A percentile compares a stretch with the other conserved stretches of the same genome.
Evolutionary conservation across 805 yeast species (phyloP).

Genomic region (Candida stauntonica): DNA sequence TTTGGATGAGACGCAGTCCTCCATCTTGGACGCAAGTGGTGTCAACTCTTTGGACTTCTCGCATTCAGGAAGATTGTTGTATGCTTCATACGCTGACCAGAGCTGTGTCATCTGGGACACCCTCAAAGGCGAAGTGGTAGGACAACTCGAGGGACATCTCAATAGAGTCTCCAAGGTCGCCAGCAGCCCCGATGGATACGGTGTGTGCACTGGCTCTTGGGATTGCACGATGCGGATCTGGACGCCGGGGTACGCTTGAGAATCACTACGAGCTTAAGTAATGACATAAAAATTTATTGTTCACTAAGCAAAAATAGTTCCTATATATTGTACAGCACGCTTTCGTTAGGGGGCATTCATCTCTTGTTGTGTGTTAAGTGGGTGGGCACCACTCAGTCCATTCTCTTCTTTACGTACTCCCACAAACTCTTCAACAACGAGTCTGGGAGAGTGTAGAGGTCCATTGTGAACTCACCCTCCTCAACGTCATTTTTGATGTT

Average conservation of each 20-base stretch:
- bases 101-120: constrained; percentile 79
- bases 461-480: constrained; percentile 96
- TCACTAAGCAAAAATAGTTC: too few species aligned
- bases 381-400: constrained; percentile 19
- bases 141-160: constrained; percentile 60
- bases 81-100: constrained; percentile 69
- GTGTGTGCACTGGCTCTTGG: constrained; percentile 77
- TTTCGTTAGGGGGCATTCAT: too few species aligned
- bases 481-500: constrained; percentile 93
- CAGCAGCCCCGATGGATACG: constrained; percentile 70
- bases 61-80: constrained; percentile 67
- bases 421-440: constrained; percentile 84
- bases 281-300: too few species aligned
- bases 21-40: constrained; percentile 54
- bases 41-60: constrained; percentile 71
- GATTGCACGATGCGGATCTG: constrained; percentile 69
- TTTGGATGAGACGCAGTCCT: constrained; percentile 13
- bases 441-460: constrained; percentile 89
- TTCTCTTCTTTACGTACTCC: constrained; percentile 85
- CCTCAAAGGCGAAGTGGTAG: constrained; percentile 59
- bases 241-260: constrained; percentile 36
- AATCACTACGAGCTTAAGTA: too few species aligned
- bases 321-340: too few species aligned
- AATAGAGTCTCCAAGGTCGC: constrained; percentile 59
- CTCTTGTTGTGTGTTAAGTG: background rate